Base-by-base conservation (phyloP, 225 moss, liverwort and hornwort species). In the Climacium dendroides region DNA sequence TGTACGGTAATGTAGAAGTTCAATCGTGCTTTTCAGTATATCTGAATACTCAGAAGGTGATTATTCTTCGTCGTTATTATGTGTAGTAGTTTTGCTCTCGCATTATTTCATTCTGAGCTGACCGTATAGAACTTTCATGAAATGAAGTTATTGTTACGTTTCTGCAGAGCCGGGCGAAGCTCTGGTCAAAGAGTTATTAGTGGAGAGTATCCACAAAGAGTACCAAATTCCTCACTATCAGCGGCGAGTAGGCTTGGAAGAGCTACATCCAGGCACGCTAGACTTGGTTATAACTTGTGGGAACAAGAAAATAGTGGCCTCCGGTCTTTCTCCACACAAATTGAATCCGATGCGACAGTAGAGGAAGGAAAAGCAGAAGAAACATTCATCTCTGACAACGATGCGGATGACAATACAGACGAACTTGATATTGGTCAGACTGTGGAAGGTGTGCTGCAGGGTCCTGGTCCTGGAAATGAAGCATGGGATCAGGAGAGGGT, bases 101-200 rank as follows among this genome's bases (percentile, higher is more conserved):
- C 63, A 65, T 55, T 71, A 15, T 70, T 55, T 55, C 59, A 55
- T 67, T 85, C 52, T 78, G 45, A 37, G 59, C 70, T 84, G 62
- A 73, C 52, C 71, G 32, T 58, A 24, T 25, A 37, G 19, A 41
- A 22, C 24, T 35, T 55, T 89, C 19, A 78, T 62, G 64, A 39
- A 30, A 52, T 64, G 61, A 59, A 43, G 10, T 74, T 69, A 13
- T 79, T 62, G 74, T 34, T 67, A 58, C n/a, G 26, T 85, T 61
- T 91, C 70, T 91, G 87, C 91, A 94, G 94, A 80, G 87, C 87
- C 6, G 88, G 88, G 70, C 88, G 89, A 85, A 87, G 71, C 65
- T 78, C 76, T 63, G 88, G 85, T 47, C 85, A 80, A 83, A 88
- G 91, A 90, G 37, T 71, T 85, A 29, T 87, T 32, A 66, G 80